Conservation (phyloP, 768 basidiomycete genomes). For the Pleurotus cornucopiae region DNA sequence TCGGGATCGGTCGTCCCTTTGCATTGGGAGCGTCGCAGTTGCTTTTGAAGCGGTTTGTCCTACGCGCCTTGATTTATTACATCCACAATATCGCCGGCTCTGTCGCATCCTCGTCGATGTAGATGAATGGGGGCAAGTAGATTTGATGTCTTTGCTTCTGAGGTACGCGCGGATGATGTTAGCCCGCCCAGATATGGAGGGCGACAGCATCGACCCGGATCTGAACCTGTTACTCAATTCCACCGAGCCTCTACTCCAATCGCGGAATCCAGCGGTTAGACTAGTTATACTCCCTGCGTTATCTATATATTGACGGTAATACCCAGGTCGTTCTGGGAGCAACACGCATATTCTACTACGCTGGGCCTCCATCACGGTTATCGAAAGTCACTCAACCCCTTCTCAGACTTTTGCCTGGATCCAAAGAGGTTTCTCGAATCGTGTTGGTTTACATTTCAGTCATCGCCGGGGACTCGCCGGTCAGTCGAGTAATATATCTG, state of each 20-base stretch:
- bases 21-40: conserved; percentile 79
- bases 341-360: conserved; percentile 69
- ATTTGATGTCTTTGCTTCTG: conserved; percentile 70
- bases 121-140: conserved; percentile 96
- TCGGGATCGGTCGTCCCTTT: conserved; percentile 78
- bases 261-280: conserved; percentile 82
- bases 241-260: conserved; percentile 76
- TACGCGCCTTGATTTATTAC: conserved; percentile 80
- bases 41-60: conserved; percentile 90
- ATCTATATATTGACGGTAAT: conserved; percentile 2
- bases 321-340: conserved; percentile 76
- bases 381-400: conserved; percentile 66
- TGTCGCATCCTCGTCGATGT: conserved; percentile 84
- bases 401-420: conserved; percentile 63
- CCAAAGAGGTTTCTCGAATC: conserved; percentile 72
- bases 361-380: conserved; percentile 53
- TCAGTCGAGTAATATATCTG: conserved; percentile 30
- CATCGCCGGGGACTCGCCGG: conserved; percentile 63
- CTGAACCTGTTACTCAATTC: conserved; percentile 68
- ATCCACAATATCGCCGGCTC: conserved; percentile 81
- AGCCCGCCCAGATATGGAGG: conserved; percentile 45
- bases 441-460: conserved; percentile 67
- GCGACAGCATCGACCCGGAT: conserved; percentile 59
- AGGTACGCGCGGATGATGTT: conserved; percentile 87
- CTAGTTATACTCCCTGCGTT: not conserved